phyloP scores from a whole-genome alignment of 139 green algal genomes.

The Chlorella sorokiniana region DNA sequence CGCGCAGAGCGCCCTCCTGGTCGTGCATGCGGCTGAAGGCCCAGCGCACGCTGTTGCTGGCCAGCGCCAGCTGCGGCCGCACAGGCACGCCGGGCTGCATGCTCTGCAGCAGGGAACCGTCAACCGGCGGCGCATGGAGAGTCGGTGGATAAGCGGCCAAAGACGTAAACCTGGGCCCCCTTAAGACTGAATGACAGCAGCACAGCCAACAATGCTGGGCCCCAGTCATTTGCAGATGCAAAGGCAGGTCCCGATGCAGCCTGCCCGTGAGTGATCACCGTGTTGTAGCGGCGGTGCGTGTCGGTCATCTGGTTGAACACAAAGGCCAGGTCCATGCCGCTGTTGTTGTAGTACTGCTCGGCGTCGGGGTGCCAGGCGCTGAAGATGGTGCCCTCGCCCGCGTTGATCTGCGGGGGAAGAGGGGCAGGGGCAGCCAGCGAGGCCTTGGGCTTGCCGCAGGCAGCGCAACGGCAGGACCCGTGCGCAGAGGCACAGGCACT shows the following conservation, averaged over 20 bases:
- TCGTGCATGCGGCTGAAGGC: slow-evolving; percentile 47
- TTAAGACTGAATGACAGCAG: not conserved
- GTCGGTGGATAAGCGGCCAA: too few species aligned
- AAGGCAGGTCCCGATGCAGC: not conserved
- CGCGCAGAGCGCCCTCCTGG: slow-evolving; percentile 1
- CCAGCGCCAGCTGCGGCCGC: slow-evolving; percentile 53
- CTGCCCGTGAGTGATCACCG: not conserved
- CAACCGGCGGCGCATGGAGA: too few species aligned
- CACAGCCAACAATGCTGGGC: not conserved
- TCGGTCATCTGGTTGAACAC: slow-evolving; percentile 53
- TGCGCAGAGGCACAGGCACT: too few species aligned
- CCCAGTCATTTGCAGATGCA: not conserved
- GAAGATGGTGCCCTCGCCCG: slow-evolving; percentile 63
- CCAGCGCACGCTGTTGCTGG: slow-evolving; percentile 33
- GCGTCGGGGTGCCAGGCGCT: slow-evolving; percentile 75
- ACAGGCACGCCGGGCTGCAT: slow-evolving; percentile 54
- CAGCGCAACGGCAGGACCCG: not conserved
- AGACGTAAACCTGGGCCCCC: not conserved
- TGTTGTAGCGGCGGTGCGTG: slow-evolving; percentile 38
- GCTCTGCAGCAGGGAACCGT: slow-evolving; percentile 49
- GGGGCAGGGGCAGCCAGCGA: not conserved
- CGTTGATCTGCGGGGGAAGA: slow-evolving; percentile 55
- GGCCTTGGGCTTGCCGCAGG: not conserved
- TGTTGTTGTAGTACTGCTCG: slow-evolving; percentile 41
- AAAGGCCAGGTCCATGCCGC: slow-evolving; percentile 11